Evolutionary conservation across 75 land plant species (phyloP).

Genomic region (Pseudotsuga menziesii): DNA sequence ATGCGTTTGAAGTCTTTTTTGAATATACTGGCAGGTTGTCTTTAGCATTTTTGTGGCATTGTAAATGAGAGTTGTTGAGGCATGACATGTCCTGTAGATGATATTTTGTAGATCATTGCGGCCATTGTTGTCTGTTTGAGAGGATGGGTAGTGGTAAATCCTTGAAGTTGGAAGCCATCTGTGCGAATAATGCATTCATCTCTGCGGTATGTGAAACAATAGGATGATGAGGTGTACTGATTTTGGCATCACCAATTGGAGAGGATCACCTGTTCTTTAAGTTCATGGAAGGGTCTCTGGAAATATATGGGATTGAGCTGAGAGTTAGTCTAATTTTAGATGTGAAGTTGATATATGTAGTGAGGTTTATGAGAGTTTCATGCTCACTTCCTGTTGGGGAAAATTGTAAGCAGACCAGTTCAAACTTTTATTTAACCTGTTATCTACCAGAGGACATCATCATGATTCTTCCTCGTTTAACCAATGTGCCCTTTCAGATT

Average conservation of each 20-base stretch:
- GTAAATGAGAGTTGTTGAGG: conserved; percentile 3
- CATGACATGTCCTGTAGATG: neutral
- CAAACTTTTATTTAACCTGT: neutral
- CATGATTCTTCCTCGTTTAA: neutral
- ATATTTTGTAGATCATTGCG: neutral
- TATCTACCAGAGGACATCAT: neutral
- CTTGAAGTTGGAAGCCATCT: neutral
- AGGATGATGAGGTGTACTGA: neutral
- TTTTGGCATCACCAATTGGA: neutral
- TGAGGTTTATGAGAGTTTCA: neutral
- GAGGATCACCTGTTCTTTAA: neutral
- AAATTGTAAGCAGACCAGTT: neutral
- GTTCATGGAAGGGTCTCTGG: neutral
- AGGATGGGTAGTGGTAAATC: neutral
- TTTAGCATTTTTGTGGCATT: neutral
- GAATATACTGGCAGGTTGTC: neutral
- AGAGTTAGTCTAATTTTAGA: neutral
- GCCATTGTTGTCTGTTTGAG: neutral
- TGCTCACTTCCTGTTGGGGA: neutral
- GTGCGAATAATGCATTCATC: neutral
- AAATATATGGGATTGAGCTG: neutral
- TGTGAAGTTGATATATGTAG: neutral
- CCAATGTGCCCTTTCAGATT: neutral
- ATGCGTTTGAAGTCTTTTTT: neutral
- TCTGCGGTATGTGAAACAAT: neutral